Evolutionary conservation across 805 yeast species (phyloP), one percentile per base, ranked within the genome.

Genomic region (Metschnikowia similis): DNA sequence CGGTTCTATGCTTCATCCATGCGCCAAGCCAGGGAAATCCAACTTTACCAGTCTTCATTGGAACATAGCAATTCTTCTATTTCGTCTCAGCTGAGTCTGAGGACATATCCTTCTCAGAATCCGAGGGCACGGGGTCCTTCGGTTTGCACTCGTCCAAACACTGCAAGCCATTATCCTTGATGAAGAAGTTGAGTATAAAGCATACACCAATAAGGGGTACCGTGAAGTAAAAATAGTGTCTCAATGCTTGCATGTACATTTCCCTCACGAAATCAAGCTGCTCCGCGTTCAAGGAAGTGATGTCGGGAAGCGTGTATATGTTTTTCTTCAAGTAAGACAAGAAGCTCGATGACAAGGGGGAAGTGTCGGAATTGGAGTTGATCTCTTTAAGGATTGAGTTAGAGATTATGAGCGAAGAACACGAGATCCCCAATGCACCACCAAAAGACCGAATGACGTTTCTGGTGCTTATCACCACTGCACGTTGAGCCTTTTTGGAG

Each of bases 361-460:
- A 21, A 16, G 38, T 39, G 7, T 35, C 36, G 16, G 45, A n/a
- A 26, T 48, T 48, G 8, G 27, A 34, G 5, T 51, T 46, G 26
- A 70, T 57, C 35, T 64, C 58, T 37, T 55, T 52, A 48, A 67
- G 48, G 35, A 72, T 54, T 0, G 71, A 57, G 52, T 71, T 74
- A 48, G 72, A 64, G 16, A 72, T 63, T 30, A 70, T 69, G 13
- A 71, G 63, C 1, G 77, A 69, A 26, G 69, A 61, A 8, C 77
- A 63, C 0, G 85, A 84, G 35, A 81, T 66, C 0, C 87, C 86
- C 28, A 80, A 65, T 1, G 85, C 75, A n/a, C 84, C 84, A 13
- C 87, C 87, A 49, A 83, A 74, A 2, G 83, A 76, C 48, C 87
- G 66, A 42, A 79, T 56, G 26, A 80, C 80, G 56, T 81, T 81